Conservation (phyloP, 2,329 filamentous ascomycete species). For the Clonostachys chloroleuca region DNA sequence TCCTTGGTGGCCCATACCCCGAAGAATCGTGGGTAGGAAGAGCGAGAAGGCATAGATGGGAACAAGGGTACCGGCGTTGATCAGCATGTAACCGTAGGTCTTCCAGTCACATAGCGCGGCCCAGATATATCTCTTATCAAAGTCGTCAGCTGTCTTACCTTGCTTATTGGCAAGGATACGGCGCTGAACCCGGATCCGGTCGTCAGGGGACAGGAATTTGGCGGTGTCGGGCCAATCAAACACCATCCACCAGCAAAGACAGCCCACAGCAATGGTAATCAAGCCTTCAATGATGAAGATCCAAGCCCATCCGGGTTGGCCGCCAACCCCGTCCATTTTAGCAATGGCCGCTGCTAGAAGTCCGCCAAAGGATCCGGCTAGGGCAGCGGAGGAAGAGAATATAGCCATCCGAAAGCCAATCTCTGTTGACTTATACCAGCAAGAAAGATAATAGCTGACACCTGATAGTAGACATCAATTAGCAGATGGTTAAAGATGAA, state of each 20-base stretch:
- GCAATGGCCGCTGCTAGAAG: conserved; percentile 66
- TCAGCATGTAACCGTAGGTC: conserved; percentile 57
- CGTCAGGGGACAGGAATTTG: conserved; percentile 65
- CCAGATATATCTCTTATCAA: conserved; percentile 71
- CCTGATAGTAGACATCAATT: conserved; percentile 11
- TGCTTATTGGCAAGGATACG: conserved; percentile 67
- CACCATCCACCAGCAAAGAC: conserved; percentile 65
- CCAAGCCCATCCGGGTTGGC: conserved; percentile 57
- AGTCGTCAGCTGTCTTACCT: conserved; percentile 59
- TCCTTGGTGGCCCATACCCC: conserved; percentile 50
- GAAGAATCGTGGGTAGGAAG: conserved; percentile 62
- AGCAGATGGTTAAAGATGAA: too few species aligned
- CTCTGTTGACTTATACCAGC: conserved; percentile 75
- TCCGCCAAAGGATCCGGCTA: conserved; percentile 75
- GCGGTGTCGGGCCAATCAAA: conserved; percentile 81
- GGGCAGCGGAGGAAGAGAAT: conserved; percentile 78
- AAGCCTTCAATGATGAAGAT: conserved; percentile 69
- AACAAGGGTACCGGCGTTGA: conserved; percentile 58
- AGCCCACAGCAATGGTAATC: conserved; percentile 62
- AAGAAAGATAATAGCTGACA: conserved; percentile 65
- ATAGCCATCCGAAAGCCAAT: conserved; percentile 57
- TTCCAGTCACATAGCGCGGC: conserved; percentile 76
- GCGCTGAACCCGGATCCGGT: conserved; percentile 71
- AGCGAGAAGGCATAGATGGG: conserved; percentile 52
- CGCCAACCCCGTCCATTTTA: conserved; percentile 63